Percentiles rank a stretch among this genome's conserved stretches.
Conservation (phyloP, 139 green algal genomes). For the Volvox africanus region DNA sequence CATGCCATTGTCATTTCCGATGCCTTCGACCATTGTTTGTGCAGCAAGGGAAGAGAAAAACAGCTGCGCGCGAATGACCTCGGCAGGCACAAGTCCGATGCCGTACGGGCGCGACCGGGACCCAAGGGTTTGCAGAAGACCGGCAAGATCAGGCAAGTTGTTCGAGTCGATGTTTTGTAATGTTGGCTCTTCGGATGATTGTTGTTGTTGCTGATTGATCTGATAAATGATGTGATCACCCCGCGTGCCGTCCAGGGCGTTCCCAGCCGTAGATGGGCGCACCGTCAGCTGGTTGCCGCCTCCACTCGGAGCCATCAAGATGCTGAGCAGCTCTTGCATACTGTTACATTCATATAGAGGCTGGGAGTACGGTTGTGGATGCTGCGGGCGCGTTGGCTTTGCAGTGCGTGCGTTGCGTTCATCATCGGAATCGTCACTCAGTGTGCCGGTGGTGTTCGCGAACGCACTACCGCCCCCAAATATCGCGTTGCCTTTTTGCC, state of each 20-base stretch:
- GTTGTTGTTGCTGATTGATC: background rate
- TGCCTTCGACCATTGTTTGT: background rate
- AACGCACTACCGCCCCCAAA: conserved; percentile 8
- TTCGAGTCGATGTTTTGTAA: conserved; percentile 13
- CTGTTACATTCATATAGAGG: background rate
- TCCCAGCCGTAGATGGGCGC: background rate
- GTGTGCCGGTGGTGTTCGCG: background rate
- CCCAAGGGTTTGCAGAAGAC: conserved; percentile 4
- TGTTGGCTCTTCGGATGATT: background rate
- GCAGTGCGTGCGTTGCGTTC: conserved; percentile 1
- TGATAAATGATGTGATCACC: background rate
- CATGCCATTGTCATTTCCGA: too few species aligned
- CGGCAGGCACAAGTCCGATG: background rate
- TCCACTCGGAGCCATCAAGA: background rate
- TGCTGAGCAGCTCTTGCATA: conserved; percentile 4
- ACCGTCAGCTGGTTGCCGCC: background rate
- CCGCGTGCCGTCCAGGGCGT: background rate
- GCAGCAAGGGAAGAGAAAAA: background rate
- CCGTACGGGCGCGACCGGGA: conserved; percentile 25
- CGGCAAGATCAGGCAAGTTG: background rate
- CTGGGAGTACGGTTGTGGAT: background rate
- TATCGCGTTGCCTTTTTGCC: background rate
- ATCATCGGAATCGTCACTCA: conserved; percentile 10
- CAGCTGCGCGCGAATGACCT: conserved; percentile 22
- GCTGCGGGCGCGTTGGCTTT: background rate